phyloP scores from a whole-genome alignment of 345 rosid genomes.

The Camelina neglecta region DNA sequence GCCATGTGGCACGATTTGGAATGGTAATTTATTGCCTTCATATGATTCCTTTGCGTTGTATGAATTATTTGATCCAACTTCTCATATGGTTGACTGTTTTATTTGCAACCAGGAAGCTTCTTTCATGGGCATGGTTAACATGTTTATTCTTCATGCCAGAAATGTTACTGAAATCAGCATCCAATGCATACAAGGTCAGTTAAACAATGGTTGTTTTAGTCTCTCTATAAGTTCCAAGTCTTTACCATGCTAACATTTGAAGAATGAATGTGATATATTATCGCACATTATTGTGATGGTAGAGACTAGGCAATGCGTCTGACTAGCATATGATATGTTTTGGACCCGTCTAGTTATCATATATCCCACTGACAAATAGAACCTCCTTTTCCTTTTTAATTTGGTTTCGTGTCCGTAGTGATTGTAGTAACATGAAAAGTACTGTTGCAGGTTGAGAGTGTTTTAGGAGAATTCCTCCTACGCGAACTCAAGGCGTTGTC shows the following conservation, averaged over 20 bases:
- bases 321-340: not conserved
- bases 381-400: not conserved
- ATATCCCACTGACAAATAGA: not conserved
- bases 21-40: conserved; percentile 57
- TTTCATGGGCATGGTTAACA: conserved; percentile 99
- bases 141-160: conserved; percentile 95
- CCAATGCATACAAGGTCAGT: conserved; percentile 66
- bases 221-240: not conserved
- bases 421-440: not conserved
- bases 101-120: conserved; percentile 77
- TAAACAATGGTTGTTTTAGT: not conserved
- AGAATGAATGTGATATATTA: not conserved
- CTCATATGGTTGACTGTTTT: conserved; percentile 42
- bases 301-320: not conserved
- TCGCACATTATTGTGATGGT: not conserved
- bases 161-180: conserved; percentile 78
- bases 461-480: conserved; percentile 57
- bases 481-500: conserved; percentile 78
- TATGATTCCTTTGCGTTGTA: conserved; percentile 25
- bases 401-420: not conserved
- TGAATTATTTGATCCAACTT: conserved; percentile 4
- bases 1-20: conserved; percentile 97
- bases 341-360: not conserved
- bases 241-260: not conserved
- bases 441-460: conserved; percentile 61